These are phyloP conservation scores for Inga laurina DNA, from an alignment of 306 rosid species.

Conservation along the genomic window DNA sequence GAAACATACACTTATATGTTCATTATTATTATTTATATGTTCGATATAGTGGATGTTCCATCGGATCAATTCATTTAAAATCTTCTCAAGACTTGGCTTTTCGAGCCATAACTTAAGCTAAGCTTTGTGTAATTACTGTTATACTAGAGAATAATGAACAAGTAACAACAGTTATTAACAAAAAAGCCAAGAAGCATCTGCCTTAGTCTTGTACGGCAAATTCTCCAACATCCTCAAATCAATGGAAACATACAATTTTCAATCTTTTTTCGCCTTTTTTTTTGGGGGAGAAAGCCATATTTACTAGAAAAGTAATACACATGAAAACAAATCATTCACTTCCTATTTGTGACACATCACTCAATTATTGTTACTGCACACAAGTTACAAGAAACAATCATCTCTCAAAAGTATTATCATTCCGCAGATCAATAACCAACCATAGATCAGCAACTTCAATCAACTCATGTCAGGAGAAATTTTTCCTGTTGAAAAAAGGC, in stretches of 20 bases:
- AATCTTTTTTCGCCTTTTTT: not conserved
- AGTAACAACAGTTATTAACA: not conserved
- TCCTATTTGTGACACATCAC: slow-evolving; percentile 52
- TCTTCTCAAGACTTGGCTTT: not conserved
- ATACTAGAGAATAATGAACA: not conserved
- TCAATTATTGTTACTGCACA: slow-evolving; percentile 61
- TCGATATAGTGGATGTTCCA: not conserved
- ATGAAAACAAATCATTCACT: slow-evolving; percentile 43
- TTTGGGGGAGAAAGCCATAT: slow-evolving; percentile 29
- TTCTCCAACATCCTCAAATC: slow-evolving; percentile 34
- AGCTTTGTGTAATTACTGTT: not conserved
- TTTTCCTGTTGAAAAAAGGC: slow-evolving; percentile 47
- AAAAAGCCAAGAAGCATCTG: slow-evolving; percentile 24
- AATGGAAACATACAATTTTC: slow-evolving; percentile 36
- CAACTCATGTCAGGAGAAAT: slow-evolving; percentile 45
- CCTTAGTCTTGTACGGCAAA: slow-evolving; percentile 29
- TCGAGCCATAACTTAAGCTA: not conserved
- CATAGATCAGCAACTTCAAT: slow-evolving; percentile 51
- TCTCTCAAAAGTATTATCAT: slow-evolving; percentile 41
- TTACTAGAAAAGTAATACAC: slow-evolving; percentile 33
- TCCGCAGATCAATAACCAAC: slow-evolving; percentile 41
- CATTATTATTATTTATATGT: slow-evolving; percentile 35
- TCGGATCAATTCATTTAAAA: slow-evolving; percentile 1
- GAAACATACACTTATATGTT: slow-evolving; percentile 49
- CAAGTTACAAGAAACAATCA: slow-evolving; percentile 56